phyloP scores from a whole-genome alignment of 352 stramenopile species.

The Hyaloperonospora brassicae region DNA sequence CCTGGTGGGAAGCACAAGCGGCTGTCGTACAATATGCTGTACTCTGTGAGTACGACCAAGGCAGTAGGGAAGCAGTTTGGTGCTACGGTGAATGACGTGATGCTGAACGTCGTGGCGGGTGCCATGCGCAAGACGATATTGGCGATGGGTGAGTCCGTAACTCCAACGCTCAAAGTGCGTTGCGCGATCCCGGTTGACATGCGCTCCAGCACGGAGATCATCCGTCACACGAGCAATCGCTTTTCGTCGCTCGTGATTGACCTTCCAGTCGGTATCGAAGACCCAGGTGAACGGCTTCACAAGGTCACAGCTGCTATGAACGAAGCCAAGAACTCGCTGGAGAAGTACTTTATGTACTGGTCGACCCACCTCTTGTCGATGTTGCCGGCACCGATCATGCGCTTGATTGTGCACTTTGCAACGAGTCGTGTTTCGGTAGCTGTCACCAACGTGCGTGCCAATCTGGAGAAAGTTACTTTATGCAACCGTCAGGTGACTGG shows the following conservation, averaged over 20 bases:
- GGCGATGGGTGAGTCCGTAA: conserved; percentile 28
- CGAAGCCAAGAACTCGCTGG: conserved; percentile 72
- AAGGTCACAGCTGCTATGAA: conserved; percentile 48
- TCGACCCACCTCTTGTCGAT: conserved; percentile 48
- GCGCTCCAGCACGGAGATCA: conserved; percentile 55
- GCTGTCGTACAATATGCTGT: conserved; percentile 62
- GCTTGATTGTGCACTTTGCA: conserved; percentile 43
- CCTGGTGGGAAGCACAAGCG: conserved; percentile 49
- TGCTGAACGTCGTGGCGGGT: conserved; percentile 68
- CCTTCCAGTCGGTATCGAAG: conserved; percentile 48
- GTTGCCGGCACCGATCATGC: conserved; percentile 45
- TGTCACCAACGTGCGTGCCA: conserved; percentile 59
- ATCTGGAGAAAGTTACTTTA: conserved; percentile 41
- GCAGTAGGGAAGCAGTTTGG: conserved; percentile 55
- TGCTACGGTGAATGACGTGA: conserved; percentile 75
- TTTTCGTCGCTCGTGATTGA: conserved; percentile 75
- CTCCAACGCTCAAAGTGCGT: conserved; percentile 43
- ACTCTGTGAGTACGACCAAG: conserved; percentile 67
- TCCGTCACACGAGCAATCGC: conserved; percentile 57
- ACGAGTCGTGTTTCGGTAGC: conserved; percentile 55
- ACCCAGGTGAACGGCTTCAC: conserved; percentile 42
- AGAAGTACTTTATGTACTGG: conserved; percentile 70
- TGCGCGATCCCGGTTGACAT: conserved; percentile 76
- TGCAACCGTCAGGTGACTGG: conserved; percentile 47
- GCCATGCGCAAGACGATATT: conserved; percentile 67